Evolutionary conservation across 1,284 basidiomycete species (phyloP), one percentile per base, ranked within the genome.

Genomic region (Cryptococcus sp.): DNA sequence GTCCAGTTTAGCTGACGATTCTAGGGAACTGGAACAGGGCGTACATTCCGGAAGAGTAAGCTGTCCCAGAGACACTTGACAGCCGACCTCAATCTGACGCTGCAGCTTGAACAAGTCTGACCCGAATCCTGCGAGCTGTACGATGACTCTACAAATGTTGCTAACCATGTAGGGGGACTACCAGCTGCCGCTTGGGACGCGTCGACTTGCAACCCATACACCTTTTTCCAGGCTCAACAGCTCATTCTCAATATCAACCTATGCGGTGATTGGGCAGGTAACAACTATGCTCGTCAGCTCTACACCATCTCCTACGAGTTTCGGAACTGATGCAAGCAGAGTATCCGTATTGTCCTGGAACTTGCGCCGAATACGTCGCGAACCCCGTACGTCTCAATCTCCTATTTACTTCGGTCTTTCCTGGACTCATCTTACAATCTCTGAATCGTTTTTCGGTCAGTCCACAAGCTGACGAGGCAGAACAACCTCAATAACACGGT

Each of bases 151-250:
- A n/a, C 36, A 26, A 38, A n/a, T 44, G 19, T 37, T 10, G 25
- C n/a, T n/a, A n/a, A n/a, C n/a, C n/a, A n/a, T 28, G 34, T 12
- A 59, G 65, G 68, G 88, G 81, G 82, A 11, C 66, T 68, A 11
- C 86, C 88, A 5, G 74, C 69, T 21, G 87, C 85, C 10, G 76
- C 78, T 54, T 91, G 80, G 77, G 78, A 79, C 42, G 72, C 79
- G 32, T 65, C 73, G 33, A 74, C 76, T 11, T 89, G 89, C 72
- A 75, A 86, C 58, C 81, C 86, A 45, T 54, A 65, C 19, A 58
- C 73, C n/a, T 82, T 83, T 71, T 90, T 92, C 72, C 73, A 78
- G 52, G 73, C 84, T 33, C 87, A 91, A 56, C 68, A 72, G 22
- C 66, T 88, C 54, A 77, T 84, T 21, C 74, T 91, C 48, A 83